Base-by-base conservation (phyloP, 805 yeast species). In the Cyberlindnera amylophila region DNA sequence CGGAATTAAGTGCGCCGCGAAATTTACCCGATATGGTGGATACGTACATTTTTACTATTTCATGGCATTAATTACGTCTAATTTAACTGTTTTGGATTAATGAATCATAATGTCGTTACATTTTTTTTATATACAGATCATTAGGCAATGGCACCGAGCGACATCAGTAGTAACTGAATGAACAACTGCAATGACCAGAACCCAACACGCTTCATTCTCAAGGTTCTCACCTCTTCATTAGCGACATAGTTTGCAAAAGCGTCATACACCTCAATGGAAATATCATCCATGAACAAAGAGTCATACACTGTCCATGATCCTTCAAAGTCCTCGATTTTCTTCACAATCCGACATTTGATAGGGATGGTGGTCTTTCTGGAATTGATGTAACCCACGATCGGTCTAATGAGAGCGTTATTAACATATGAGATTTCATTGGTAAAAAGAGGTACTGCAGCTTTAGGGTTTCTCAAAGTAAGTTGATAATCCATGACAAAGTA, bases 291-390 rank as follows among this genome's bases (percentile, higher is more conserved):
- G 46, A 93, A 69, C 39, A 83, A 70, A 21, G 93, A 83, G 60
- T 93, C 99, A 62, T 89, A 93, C 3, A 88, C 72, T 1, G 99
- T 91, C 99, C 99, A 93, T 7, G 96, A 79, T 0, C 99, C 99
- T 54, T 86, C 89, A 61, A 93, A 93, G 57, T 93, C 99, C 21
- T 71, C 68, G 17, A 89, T 64, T 34, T 78, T 75, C 59, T 93
- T 93, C 27, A 83, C 82, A 8, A 93, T 80, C 4, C 88, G 77
- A 57, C 96, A 87, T 47, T 80, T 73, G 45, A 91, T 81, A 34
- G 96, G 96, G 46, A 93, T 90, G 56, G 82, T 86, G 0, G 98
- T 88, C 56, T 86, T 86, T 45, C 86, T 75, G 29, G 93, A 84
- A 60, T 93, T 93, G 59, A 93, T 91, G 62, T 91, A 93, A 1